A percentile compares a stretch with the other conserved stretches of the same genome.
Evolutionary conservation across 2,329 filamentous ascomycete species (phyloP).

Genomic region (Herpotrichia juniperi): DNA sequence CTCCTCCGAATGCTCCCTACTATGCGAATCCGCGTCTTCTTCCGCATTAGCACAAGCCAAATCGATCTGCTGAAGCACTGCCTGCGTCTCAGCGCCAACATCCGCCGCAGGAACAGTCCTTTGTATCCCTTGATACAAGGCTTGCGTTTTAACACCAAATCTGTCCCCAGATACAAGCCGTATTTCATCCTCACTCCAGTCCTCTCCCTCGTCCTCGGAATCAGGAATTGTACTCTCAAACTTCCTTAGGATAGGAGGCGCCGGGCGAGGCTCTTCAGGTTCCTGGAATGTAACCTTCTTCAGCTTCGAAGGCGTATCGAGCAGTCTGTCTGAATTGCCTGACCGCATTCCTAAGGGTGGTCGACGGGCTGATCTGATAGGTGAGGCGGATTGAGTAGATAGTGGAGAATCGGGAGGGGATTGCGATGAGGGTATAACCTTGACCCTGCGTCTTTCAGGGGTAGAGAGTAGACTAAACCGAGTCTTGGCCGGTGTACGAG

Average conservation of each 20-base stretch:
- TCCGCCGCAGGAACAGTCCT: constrained; percentile 1
- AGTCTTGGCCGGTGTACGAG: constrained; percentile 13
- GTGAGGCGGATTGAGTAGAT: constrained; percentile 30
- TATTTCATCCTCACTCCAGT: constrained; percentile 25
- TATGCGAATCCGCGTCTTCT: constrained; percentile 1
- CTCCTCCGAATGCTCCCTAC: constrained; percentile 17
- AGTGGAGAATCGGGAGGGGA: constrained; percentile 38
- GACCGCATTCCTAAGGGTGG: constrained; percentile 22
- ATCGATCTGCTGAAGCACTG: constrained; percentile 32
- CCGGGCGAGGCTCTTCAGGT: constrained; percentile 10
- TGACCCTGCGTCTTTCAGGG: constrained; percentile 35
- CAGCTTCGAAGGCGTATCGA: constrained; percentile 36
- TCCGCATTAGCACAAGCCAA: constrained; percentile 25
- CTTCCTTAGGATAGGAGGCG: constrained; percentile 23
- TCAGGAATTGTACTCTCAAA: constrained; percentile 39
- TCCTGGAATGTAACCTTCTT: constrained; percentile 37
- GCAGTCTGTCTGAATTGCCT: constrained; percentile 8
- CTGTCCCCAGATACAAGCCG: not conserved
- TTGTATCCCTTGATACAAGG: not conserved
- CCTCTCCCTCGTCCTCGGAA: constrained; percentile 40
- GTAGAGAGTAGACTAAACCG: constrained; percentile 39
- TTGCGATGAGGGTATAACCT: constrained; percentile 44
- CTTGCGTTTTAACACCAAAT: constrained; percentile 13
- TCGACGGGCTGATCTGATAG: constrained; percentile 18
- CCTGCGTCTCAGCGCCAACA: constrained; percentile 34